Percentiles rank a stretch among this genome's conserved stretches.
Evolutionary conservation across 2,329 filamentous ascomycete species (phyloP).

Genomic region (Fusarium longipes): DNA sequence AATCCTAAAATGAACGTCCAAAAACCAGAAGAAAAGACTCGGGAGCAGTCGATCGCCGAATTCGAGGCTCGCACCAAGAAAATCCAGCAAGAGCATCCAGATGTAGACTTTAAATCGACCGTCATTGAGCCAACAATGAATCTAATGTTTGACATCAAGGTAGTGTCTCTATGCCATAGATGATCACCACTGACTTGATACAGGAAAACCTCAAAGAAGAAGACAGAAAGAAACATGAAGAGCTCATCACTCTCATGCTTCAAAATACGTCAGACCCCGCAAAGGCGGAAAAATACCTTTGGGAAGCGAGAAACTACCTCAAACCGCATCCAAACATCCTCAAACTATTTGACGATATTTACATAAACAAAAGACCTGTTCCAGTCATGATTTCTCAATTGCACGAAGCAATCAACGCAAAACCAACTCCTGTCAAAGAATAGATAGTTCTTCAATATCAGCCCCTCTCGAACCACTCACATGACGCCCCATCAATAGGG

Average conservation of each 20-base stretch:
- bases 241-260: constrained; percentile 29
- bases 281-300: constrained; percentile 37
- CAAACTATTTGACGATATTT: constrained; percentile 35
- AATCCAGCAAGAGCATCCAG: constrained; percentile 27
- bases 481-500: constrained; percentile 42
- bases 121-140: constrained; percentile 41
- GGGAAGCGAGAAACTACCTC: constrained; percentile 35
- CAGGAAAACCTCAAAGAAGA: constrained; percentile 26
- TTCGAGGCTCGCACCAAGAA: constrained; percentile 27
- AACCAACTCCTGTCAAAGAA: neutral
- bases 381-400: constrained; percentile 28
- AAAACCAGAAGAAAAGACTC: constrained; percentile 15
- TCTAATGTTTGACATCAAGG: constrained; percentile 36
- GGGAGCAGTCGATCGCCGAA: constrained; percentile 32
- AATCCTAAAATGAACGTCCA: constrained; percentile 8
- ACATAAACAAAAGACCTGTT: constrained; percentile 34
- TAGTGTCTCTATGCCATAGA: neutral
- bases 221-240: constrained; percentile 19
- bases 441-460: neutral
- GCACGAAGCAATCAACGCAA: constrained; percentile 25
- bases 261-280: constrained; percentile 19
- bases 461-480: constrained; percentile 18
- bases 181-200: neutral
- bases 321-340: constrained; percentile 25
- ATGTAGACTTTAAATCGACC: constrained; percentile 27